Base-by-base conservation (phyloP, 345 rosid species). In the Xanthoceras sorbifolium region DNA sequence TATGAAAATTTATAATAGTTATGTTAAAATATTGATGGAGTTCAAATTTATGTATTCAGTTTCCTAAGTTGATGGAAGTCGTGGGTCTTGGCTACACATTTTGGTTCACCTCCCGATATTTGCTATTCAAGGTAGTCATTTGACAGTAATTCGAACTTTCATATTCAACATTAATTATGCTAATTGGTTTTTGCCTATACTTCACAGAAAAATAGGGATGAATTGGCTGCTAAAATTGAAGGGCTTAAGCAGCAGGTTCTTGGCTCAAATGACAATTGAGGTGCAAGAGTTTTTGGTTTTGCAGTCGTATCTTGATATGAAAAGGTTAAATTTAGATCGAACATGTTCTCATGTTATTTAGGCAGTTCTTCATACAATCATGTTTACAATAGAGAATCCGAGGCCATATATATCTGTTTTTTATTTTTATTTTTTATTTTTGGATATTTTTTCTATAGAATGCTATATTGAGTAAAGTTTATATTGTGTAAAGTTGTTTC, bases 51-150 rank as follows among this genome's bases (percentile, higher is more conserved):
- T 76, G 28, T 44, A 62, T 80, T 72, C 86, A 96, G 98, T 77
- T 93, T 73, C 97, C 99, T 2, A 92, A 90, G 87, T 71, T 96
- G 40, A 78, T 96, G 94, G 97, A 96, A 87, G 82, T 93, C 18
- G 93, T 96, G 76, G 99, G 99, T 77, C 89, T 96, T 36, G 94
- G 92, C 80, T 96, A 90, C 86, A 76, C 97, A 20, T 28, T 87
- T 72, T 96, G 99, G 99, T 96, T 96, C 84, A 77, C 83, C 52
- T 80, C 82, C 23, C 94, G 97, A 3, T 96, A 89, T 78, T 86
- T 96, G 79, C 79, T 96, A 17, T 96, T 90, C 82, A 90, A 96
- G 98, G 99, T 93, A 73, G 40, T 29, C 32, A 20, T 55, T 20
- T 17, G 9, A 23, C 8, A 5, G 29, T 64, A 32, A 55, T 25